Evolutionary conservation across 208 protist species (phyloP).

Genomic region (Trypanosoma cruzi): DNA sequence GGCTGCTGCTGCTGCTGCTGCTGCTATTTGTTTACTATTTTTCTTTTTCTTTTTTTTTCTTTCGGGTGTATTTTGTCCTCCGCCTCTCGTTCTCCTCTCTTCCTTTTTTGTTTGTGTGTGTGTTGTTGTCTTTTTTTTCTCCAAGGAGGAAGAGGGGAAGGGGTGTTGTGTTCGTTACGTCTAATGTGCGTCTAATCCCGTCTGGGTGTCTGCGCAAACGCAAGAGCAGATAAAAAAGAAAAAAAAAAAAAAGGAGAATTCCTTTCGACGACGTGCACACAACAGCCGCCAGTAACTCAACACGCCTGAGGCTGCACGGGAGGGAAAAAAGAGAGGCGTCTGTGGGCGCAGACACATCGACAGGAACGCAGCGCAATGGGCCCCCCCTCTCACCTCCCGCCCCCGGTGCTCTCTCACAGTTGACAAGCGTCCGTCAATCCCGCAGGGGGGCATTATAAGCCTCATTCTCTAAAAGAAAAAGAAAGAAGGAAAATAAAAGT

Average conservation of each 20-base stretch:
- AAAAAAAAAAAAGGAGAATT: background rate
- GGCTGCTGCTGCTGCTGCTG: background rate
- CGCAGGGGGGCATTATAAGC: background rate
- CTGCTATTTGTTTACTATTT: conserved; percentile 2
- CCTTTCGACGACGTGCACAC: background rate
- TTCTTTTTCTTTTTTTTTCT: conserved; percentile 9
- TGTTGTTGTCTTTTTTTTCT: conserved; percentile 14
- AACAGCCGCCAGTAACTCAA: background rate
- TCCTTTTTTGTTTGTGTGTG: background rate
- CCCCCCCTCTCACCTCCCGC: too few relatives aligned
- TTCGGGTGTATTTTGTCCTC: background rate
- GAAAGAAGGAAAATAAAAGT: background rate
- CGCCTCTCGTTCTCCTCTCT: background rate
- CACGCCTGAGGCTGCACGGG: background rate
- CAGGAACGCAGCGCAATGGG: too few relatives aligned
- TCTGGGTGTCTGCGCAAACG: background rate
- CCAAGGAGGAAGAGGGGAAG: too few relatives aligned
- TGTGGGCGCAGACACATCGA: too few relatives aligned
- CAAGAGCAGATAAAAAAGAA: background rate
- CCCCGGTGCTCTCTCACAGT: background rate
- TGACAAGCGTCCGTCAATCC: background rate
- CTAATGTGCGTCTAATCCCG: background rate
- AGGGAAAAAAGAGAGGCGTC: background rate
- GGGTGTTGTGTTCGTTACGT: background rate
- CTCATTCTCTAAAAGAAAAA: background rate